Percentiles rank a stretch among this genome's conserved stretches.
Conservation (phyloP, 768 basidiomycete species). For the Podaxis sp. region DNA sequence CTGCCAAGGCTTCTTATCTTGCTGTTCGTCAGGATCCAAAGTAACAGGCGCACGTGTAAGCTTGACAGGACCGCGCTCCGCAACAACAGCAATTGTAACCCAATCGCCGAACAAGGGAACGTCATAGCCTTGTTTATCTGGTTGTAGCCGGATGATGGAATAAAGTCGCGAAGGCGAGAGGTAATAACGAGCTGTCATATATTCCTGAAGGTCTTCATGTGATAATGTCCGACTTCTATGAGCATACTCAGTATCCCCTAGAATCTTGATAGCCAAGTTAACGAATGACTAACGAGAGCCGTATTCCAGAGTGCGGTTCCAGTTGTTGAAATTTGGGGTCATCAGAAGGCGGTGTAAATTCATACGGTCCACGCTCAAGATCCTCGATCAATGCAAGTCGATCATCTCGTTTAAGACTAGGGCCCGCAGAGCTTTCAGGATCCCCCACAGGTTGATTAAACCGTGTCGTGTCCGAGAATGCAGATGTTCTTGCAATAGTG, state of each 20-base stretch:
- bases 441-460: constrained; percentile 20
- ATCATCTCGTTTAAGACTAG: constrained; percentile 47
- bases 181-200: constrained; percentile 82
- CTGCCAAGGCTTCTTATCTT: constrained; percentile 31
- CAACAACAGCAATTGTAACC: constrained; percentile 95
- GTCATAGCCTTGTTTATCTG: constrained; percentile 83
- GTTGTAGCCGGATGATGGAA: constrained; percentile 73
- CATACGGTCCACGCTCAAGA: constrained; percentile 72
- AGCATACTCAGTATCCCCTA: constrained; percentile 1
- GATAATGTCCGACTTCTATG: constrained; percentile 68
- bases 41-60: constrained; percentile 67
- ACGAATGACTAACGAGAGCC: constrained; percentile 60
- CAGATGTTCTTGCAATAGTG: constrained; percentile 23
- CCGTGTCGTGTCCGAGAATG: constrained; percentile 31
- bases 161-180: constrained; percentile 89
- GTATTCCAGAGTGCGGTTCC: constrained; percentile 91
- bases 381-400: constrained; percentile 71
- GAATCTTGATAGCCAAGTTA: constrained; percentile 5
- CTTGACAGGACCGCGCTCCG: constrained; percentile 80
- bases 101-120: constrained; percentile 92
- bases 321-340: constrained; percentile 76
- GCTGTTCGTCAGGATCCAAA: constrained; percentile 44
- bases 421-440: constrained; percentile 15
- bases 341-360: constrained; percentile 66
- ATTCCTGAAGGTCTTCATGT: constrained; percentile 76